Evolutionary conservation across 352 stramenopile species (phyloP), one percentile per base, ranked within the genome.

Genomic region (Hyaloperonospora arabidopsidis): DNA sequence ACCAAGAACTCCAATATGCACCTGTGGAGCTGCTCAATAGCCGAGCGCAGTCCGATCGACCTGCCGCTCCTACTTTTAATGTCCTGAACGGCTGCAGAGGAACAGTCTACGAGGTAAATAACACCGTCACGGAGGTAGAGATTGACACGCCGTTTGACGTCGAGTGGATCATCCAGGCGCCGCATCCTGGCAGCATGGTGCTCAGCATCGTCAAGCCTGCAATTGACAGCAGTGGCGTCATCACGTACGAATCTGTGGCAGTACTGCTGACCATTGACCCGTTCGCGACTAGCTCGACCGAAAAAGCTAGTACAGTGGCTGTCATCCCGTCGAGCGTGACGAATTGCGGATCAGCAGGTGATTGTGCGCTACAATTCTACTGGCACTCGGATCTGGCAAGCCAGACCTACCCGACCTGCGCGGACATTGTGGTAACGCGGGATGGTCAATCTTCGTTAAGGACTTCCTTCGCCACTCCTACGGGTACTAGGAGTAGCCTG

Each of bases 181-280:
- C 76, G 2, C 76, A 86, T 58, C 73, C 73, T 2, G 71, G 76
- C 12, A 72, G 50, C 45, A 67, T 77, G 51, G 72, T 74, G 49
- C 57, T 86, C 29, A 74, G 54, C 45, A 70, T 86, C 29, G 61
- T 84, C 44, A 82, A 80, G 49, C 73, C 76, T 2, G 70, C 49
- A 45, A 61, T 48, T 1, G 69, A 73, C 18, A 49, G 63, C 1
- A 56, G 47, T 2, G 72, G 72, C 34, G 68, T 54, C 12, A 76
- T 84, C 59, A 80, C 53, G 39, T 84, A 84, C 66, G 57, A 79
- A 29, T 62, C 49, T 10, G 60, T 70, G 40, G 56, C 49, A 14
- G 61, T 43, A 1, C 12, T 86, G 18, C 60, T 70, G 36, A 68
- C 46, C 34, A 55, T 74, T 7, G 68, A 84, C 11, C 59, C 66